Conservation (phyloP, 805 yeast species). For the Candida wancherniae region DNA sequence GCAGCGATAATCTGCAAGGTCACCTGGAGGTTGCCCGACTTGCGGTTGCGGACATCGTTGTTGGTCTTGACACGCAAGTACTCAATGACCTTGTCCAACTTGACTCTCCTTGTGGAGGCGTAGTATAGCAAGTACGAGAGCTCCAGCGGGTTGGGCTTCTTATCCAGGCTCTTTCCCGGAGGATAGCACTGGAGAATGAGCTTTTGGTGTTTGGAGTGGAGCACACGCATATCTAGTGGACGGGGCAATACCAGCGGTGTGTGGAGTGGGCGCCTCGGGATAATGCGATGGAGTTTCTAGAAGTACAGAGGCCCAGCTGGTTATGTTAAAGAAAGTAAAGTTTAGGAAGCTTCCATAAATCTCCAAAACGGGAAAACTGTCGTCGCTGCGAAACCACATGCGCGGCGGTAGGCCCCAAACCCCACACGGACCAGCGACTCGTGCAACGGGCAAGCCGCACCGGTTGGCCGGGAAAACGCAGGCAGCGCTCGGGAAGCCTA, state of each 20-base stretch:
- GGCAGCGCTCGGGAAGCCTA: no score
- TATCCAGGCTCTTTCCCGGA: constrained; percentile 78
- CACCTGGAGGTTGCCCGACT: constrained; percentile 79
- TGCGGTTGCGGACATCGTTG: constrained; percentile 54
- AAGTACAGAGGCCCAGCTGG: no score
- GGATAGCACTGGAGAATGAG: constrained; percentile 91
- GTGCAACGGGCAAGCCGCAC: no score
- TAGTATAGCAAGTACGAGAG: constrained; percentile 82
- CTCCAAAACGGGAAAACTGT: background rate
- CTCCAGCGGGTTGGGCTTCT: constrained; percentile 90
- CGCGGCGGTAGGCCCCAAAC: background rate
- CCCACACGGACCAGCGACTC: no score
- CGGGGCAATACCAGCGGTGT: no score
- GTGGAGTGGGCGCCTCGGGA: no score
- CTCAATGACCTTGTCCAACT: constrained; percentile 78
- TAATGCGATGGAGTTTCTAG: no score
- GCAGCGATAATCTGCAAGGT: constrained; percentile 67
- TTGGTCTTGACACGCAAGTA: constrained; percentile 60
- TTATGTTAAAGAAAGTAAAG: no score
- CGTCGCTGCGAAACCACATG: background rate
- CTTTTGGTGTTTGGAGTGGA: constrained; percentile 82
- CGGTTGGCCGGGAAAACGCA: no score
- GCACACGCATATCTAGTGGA: constrained; percentile 31
- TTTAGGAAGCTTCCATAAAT: no score
- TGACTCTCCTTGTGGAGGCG: constrained; percentile 84